Percentiles rank a stretch among this genome's conserved stretches.
Evolutionary conservation across 148 eudicot species (phyloP).

Genomic region (Arbutus unedo): DNA sequence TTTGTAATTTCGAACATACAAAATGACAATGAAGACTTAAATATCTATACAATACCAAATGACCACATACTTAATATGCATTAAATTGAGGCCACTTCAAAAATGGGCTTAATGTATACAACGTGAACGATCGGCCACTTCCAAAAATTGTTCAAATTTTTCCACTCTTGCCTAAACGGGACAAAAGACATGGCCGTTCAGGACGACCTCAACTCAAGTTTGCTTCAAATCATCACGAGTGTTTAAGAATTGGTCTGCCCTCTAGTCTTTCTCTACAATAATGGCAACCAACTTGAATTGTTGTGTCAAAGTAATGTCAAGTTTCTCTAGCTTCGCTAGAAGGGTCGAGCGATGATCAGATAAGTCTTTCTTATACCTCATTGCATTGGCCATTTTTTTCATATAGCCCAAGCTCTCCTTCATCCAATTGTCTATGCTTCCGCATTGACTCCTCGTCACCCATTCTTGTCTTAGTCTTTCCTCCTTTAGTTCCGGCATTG

Average conservation of each 20-base stretch:
- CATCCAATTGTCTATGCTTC: not conserved
- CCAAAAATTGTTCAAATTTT: not conserved
- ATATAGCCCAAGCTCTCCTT: not conserved
- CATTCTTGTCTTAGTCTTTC: not conserved
- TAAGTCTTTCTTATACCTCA: not conserved
- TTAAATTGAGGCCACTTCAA: not conserved
- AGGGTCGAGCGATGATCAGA: not conserved
- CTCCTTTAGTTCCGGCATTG: not conserved
- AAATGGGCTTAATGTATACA: not conserved
- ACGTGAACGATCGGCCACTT: not conserved
- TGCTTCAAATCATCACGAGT: not conserved
- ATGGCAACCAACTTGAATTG: not conserved
- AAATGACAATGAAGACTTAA: no score
- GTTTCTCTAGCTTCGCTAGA: not conserved
- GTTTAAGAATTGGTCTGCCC: not conserved
- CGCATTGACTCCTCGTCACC: not conserved
- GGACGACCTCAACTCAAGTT: not conserved
- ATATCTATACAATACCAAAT: no score
- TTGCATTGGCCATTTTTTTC: not conserved
- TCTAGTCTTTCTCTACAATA: not conserved
- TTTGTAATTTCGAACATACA: not conserved
- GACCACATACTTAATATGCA: no score
- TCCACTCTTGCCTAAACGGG: not conserved
- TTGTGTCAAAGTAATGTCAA: not conserved
- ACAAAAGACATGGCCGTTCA: not conserved